Base-by-base conservation (phyloP, 306 rosid species). In the Oemleria cerasiformis region DNA sequence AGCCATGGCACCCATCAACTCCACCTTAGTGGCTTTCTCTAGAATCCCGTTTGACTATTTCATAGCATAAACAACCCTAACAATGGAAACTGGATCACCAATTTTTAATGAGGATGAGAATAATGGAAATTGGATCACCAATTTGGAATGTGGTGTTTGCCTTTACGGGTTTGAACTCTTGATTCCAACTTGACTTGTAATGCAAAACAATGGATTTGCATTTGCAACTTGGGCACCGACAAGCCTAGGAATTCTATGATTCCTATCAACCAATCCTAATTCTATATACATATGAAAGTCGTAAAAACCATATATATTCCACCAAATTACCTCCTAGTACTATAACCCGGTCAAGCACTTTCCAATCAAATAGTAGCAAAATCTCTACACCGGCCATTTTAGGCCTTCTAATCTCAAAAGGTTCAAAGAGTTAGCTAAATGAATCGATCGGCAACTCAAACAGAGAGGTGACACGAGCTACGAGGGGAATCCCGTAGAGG, bases 191-290 rank as follows among this genome's bases (percentile, higher is more conserved):
- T 0, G 92, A 77, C 69, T 92, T 87, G 71, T 80, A 88, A 66
- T 89, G 81, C 67, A 81, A 25, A 74, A 92, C 13, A 88, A 63
- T 7, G 97, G 96, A 67, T 92, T 87, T 0, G 97, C 97, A 81
- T 85, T 88, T 0, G 97, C 97, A 25, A 92, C 96, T 53, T 91
- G 96, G 61, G 97, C 97, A 79, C 92, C 88, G n/a, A 91, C 97
- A 57, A 91, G 92, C 86, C 92, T 85, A 0, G 96, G 96, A 74
- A 92, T n/a, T n/a, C n/a, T n/a, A n/a, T n/a, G n/a, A n/a, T n/a
- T 87, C 69, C 70, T 87, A 66, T 88, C 96, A 23, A 92, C 96
- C 43, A 92, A 85, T 5, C 97, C 97, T 10, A 92, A 72, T 9
- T 92, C 97, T 57, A 76, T 81, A 54, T 96, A 88, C 97, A 92